phyloP scores from a whole-genome alignment of 108 stramenopile species.

The Fragilariopsis cylindrus region DNA sequence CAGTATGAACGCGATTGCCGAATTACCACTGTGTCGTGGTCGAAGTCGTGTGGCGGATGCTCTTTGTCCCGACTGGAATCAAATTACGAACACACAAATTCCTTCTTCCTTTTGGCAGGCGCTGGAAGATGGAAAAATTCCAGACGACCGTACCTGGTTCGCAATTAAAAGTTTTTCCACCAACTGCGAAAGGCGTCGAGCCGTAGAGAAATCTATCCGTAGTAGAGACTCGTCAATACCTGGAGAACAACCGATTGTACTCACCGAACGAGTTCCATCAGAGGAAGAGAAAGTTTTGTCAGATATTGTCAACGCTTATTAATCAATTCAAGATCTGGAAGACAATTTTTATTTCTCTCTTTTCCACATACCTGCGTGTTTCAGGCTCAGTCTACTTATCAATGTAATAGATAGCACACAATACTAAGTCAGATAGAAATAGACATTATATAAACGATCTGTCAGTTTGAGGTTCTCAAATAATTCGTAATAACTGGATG shows the following conservation, averaged over 20 bases:
- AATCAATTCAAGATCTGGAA: too few species aligned
- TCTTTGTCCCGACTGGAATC: constrained; percentile 8
- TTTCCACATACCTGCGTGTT: too few species aligned
- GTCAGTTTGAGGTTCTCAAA: too few species aligned
- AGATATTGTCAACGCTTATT: too few species aligned
- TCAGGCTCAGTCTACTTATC: too few species aligned
- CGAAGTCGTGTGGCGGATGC: constrained; percentile 4
- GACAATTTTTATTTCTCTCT: too few species aligned
- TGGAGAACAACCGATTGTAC: not conserved
- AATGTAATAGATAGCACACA: too few species aligned
- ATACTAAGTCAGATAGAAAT: too few species aligned
- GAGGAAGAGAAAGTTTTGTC: too few species aligned
- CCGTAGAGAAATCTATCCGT: not conserved
- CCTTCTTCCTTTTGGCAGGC: not conserved
- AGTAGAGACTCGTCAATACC: not conserved
- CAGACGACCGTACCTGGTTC: constrained; percentile 4
- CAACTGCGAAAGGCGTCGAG: not conserved
- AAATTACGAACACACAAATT: not conserved
- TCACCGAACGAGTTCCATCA: not conserved
- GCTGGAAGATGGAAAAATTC: not conserved
- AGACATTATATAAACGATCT: too few species aligned
- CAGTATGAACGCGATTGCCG: constrained; percentile 2
- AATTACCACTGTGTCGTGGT: not conserved
- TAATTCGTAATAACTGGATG: too few species aligned
- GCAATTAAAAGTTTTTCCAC: not conserved